Percentiles rank a stretch among this genome's conserved stretches.
Conservation (phyloP, 202 grass and related monocot genomes). For the Zizania palustris region DNA sequence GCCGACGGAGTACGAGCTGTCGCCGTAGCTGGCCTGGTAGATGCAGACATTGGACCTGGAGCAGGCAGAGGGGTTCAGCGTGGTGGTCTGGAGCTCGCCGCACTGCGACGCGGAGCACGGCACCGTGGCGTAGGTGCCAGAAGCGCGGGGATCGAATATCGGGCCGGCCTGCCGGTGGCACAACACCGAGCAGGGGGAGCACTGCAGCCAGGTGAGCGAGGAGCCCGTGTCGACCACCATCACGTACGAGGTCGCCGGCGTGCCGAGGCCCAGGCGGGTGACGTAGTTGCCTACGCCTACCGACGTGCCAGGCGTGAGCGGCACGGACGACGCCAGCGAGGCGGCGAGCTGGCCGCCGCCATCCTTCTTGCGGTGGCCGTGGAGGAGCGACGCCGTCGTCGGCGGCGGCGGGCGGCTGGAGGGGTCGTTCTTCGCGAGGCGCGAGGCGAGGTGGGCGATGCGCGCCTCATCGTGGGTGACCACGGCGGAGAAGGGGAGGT, state of each 20-base stretch:
- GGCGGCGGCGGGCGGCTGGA: constrained; percentile 30
- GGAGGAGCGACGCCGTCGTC: constrained; percentile 31
- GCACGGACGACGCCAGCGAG: constrained; percentile 38
- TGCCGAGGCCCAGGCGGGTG: constrained; percentile 65
- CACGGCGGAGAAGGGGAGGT: constrained; percentile 64
- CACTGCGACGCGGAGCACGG: constrained; percentile 62
- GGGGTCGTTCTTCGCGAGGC: constrained; percentile 32
- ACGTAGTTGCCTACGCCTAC: constrained; percentile 85
- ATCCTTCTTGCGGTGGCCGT: constrained; percentile 10
- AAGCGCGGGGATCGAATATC: constrained; percentile 56
- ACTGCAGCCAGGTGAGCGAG: constrained; percentile 81
- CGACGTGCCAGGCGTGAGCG: constrained; percentile 59
- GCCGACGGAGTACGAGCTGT: constrained; percentile 76
- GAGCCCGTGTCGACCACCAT: constrained; percentile 94
- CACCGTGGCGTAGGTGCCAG: constrained; percentile 57
- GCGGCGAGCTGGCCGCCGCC: neutral
- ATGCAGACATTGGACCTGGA: constrained; percentile 57
- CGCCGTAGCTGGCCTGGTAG: constrained; percentile 79
- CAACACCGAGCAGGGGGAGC: constrained; percentile 66
- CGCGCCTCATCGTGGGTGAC: constrained; percentile 58
- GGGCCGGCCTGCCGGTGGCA: constrained; percentile 75
- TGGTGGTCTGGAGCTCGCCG: constrained; percentile 57
- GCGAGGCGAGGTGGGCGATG: constrained; percentile 46
- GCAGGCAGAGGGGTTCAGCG: constrained; percentile 78
- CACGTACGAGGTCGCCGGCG: constrained; percentile 56